phyloP scores from a whole-genome alignment of 2,329 filamentous ascomycete species.

The Ambrosiella cleistominuta region DNA sequence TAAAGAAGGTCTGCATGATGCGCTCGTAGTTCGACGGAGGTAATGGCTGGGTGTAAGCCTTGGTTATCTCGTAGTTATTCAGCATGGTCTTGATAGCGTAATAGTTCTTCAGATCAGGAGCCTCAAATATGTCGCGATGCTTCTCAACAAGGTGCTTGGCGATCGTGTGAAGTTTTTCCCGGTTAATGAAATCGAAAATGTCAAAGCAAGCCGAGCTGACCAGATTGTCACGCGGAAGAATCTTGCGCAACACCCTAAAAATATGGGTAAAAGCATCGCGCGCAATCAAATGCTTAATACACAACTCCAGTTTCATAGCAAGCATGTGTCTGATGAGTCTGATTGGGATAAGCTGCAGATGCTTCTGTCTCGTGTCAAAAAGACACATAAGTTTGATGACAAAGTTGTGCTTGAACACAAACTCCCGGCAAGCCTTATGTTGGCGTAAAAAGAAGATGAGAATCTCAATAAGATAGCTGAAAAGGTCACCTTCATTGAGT shows the following conservation, averaged over 20 bases:
- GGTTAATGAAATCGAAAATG: slow-evolving; percentile 78
- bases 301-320: slow-evolving; percentile 76
- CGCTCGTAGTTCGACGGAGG: slow-evolving; percentile 7
- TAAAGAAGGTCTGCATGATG: slow-evolving; percentile 5
- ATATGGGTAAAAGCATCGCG: slow-evolving; percentile 71
- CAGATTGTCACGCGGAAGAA: slow-evolving; percentile 81
- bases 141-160: slow-evolving; percentile 72
- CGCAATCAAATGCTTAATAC: slow-evolving; percentile 67
- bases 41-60: slow-evolving; percentile 34
- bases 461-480: slow-evolving; percentile 79
- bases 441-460: slow-evolving; percentile 86
- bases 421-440: slow-evolving; percentile 76
- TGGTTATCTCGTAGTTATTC: slow-evolving; percentile 60
- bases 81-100: slow-evolving; percentile 52
- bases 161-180: slow-evolving; percentile 63
- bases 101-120: slow-evolving; percentile 62
- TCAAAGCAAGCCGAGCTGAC: slow-evolving; percentile 88
- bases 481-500: slow-evolving; percentile 76
- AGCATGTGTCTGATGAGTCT: slow-evolving; percentile 87
- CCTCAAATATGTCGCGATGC: slow-evolving; percentile 56
- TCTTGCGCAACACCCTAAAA: slow-evolving; percentile 64
- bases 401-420: slow-evolving; percentile 65
- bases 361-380: slow-evolving; percentile 70
- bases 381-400: slow-evolving; percentile 67
- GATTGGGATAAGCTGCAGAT: slow-evolving; percentile 81